Base-by-base conservation (phyloP, 75 land plant species). In the Pseudotsuga menziesii region DNA sequence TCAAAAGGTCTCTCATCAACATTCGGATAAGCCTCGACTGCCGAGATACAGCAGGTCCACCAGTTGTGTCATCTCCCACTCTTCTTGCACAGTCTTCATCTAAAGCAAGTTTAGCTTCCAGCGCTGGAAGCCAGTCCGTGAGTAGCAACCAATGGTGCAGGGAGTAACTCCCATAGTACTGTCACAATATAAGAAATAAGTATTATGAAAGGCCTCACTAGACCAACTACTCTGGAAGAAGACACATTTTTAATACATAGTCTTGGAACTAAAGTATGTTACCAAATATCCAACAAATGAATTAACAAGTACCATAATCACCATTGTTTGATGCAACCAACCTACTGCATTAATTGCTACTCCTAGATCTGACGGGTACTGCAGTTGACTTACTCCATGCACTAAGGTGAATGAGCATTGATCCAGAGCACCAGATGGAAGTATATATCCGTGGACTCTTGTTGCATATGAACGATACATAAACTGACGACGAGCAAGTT, bases 401-500 rank as follows among this genome's bases (percentile, higher is more conserved):
- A 95, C 95, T 52, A 95, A 78, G 55, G 90, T 92, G 70, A 95
- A 86, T 56, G 88, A 73, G 36, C 72, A 74, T 59, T 52, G 20
- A 56, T 82, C 69, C 22, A 52, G 80, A 27, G 54, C 35, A 15
- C 67, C 83, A 27, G 76, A 78, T 52, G 88, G 77, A 52, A 85
- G 83, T 13, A 95, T 80, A 79, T 89, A 95, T 20, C 98, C 98
- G 82, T 95, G 88, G 58, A 95, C 91, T 83, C 89, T 89, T 81
- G 94, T 92, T n/a, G 98, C 89, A 81, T 95, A 95, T 17, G 95
- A 90, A 76, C 82, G 88, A 58, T 90, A 95, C 88, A 95, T 71
- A 59, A 83, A 84, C 63, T 81, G 87, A 22, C 88, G 84, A 27
- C 85, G 81, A 35, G 80, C 90, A 26, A 95, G 81, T 75, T 82